These are phyloP conservation scores for Pestalotiopsis sp. DNA, from an alignment of 2,329 filamentous ascomycete species.

Conservation along the genomic window DNA sequence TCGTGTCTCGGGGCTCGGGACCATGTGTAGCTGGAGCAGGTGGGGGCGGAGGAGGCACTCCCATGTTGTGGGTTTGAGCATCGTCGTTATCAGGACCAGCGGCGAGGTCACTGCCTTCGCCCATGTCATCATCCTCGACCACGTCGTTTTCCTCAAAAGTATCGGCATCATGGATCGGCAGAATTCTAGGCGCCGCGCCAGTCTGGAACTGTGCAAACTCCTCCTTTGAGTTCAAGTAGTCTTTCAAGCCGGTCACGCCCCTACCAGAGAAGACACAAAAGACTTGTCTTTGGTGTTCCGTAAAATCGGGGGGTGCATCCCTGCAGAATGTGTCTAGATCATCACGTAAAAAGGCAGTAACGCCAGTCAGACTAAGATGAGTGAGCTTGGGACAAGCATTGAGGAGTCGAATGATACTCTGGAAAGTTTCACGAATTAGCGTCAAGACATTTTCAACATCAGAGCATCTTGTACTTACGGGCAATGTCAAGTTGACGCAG, in stretches of 20 bases:
- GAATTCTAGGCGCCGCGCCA: conserved; percentile 16
- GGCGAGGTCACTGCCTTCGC: conserved; percentile 36
- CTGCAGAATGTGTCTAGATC: conserved; percentile 87
- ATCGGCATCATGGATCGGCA: conserved; percentile 24
- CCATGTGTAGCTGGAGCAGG: conserved; percentile 13
- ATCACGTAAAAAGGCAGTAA: conserved; percentile 84
- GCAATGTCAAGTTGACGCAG: conserved; percentile 81
- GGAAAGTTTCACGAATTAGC: not conserved
- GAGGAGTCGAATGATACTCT: conserved; percentile 89
- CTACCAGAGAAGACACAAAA: conserved; percentile 97
- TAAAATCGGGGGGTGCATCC: conserved; percentile 89
- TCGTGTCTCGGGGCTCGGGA: not conserved
- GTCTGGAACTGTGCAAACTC: conserved; percentile 44
- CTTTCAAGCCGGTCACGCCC: conserved; percentile 77
- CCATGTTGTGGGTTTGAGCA: conserved; percentile 16
- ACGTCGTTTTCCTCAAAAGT: conserved; percentile 32
- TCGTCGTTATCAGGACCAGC: conserved; percentile 27
- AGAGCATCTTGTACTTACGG: conserved; percentile 56
- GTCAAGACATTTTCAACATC: not conserved
- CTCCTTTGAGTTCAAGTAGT: conserved; percentile 68
- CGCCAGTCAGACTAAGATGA: conserved; percentile 91
- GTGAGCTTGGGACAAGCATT: conserved; percentile 92
- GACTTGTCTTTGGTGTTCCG: conserved; percentile 89
- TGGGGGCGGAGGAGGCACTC: conserved; percentile 25
- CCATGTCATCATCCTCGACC: conserved; percentile 37